phyloP scores from a whole-genome alignment of 306 rosid species.

The Vicia faba region DNA sequence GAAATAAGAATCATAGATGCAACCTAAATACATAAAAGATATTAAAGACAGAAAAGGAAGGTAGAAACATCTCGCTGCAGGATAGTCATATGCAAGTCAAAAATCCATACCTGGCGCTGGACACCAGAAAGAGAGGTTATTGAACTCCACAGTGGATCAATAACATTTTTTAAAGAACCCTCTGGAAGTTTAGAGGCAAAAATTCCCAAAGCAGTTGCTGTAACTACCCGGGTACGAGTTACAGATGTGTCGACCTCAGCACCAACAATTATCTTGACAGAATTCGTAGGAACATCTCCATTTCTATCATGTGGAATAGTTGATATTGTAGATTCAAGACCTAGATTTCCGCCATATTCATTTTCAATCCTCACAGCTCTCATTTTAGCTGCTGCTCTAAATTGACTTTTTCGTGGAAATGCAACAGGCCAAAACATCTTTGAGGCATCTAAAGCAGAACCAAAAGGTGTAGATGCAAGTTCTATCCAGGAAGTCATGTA shows the following conservation, averaged over 20 bases:
- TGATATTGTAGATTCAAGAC: slow-evolving; percentile 57
- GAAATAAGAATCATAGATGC: slow-evolving; percentile 89
- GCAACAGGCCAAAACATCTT: slow-evolving; percentile 97
- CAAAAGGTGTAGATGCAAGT: slow-evolving; percentile 90
- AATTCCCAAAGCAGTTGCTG: slow-evolving; percentile 85
- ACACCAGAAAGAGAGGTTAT: slow-evolving; percentile 79
- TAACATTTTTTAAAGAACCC: slow-evolving; percentile 55
- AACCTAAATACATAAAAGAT: slow-evolving; percentile 55
- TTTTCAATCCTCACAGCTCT: slow-evolving; percentile 84
- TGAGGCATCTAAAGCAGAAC: slow-evolving; percentile 80
- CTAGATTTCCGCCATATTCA: slow-evolving; percentile 58
- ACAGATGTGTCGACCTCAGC: slow-evolving; percentile 82
- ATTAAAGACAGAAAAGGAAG: slow-evolving; percentile 18
- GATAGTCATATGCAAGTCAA: slow-evolving; percentile 20
- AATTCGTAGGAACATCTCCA: slow-evolving; percentile 67
- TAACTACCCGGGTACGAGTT: slow-evolving; percentile 85
- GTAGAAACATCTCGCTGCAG: neutral
- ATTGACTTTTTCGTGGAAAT: slow-evolving; percentile 88
- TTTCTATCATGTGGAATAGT: slow-evolving; percentile 60
- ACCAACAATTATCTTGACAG: slow-evolving; percentile 82
- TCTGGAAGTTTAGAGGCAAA: slow-evolving; percentile 77
- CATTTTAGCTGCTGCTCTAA: slow-evolving; percentile 98
- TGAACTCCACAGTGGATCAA: slow-evolving; percentile 75
- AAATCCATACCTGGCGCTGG: slow-evolving; percentile 77
- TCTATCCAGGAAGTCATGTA: slow-evolving; percentile 77